Base-by-base conservation (phyloP, 805 yeast genomes). In the Saccharomycopsis selenospora region DNA sequence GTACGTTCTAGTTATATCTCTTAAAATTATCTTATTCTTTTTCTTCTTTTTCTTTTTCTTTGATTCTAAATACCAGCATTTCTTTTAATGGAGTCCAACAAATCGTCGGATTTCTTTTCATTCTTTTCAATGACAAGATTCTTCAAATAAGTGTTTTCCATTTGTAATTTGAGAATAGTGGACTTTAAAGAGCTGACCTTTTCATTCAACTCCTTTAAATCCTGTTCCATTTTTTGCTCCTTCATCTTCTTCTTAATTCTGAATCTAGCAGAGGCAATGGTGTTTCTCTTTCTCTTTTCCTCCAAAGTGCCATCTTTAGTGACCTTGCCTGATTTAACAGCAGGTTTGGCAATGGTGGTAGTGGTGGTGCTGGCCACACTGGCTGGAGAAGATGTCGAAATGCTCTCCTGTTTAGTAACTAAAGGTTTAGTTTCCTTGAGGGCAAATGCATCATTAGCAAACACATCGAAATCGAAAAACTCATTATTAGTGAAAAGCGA, bases 241-340 rank as follows among this genome's bases (percentile, higher is more conserved):
- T 87, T 85, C 66, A 84, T 60, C 73, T 91, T 90, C 79, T 86
- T 89, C 75, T 87, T 88, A 61, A 88, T 77, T 55, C 99, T 75
- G 71, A 91, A 91, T 52, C 98, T 73, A 3, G 97, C 97, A 18
- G 91, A 80, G 1, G 99, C 98, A 1, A 93, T 96, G 0, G 96
- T 89, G 66, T 89, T 90, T 58, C 95, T 76, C 55, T 84, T 78
- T 53, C 95, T 76, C 66, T 87, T 91, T 59, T 85, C 93, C 41
- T 33, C 38, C 38, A 33, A 33, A 20, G 17, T 20, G 38, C 38
- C 38, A 20, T 33, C 38, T 14, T 33, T 33, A 33, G n/a, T 33
- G 20, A 33, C 38, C 17, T 33, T 33, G 20, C 38, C 38, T 14
- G 38, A 17, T 33, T 33, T 33, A 20, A 33, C 38, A 14, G 38